phyloP scores from a whole-genome alignment of 1,139 yeast species.

The Arxiozyma slooffiae region DNA sequence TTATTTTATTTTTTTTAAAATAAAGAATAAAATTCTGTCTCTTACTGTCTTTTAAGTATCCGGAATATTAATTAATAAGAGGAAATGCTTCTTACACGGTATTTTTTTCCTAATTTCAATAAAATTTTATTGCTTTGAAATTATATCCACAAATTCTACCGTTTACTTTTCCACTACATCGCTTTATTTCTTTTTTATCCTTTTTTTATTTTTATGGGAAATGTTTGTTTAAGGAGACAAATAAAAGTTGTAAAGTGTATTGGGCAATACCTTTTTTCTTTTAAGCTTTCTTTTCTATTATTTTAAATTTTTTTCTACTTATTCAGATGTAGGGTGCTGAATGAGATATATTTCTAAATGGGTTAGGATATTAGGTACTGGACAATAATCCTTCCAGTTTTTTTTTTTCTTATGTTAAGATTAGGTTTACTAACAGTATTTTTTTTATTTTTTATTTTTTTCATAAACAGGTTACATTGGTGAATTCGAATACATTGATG shows the following conservation, averaged over 20 bases:
- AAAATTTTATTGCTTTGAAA: background rate
- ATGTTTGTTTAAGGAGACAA: background rate
- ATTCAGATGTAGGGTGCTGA: background rate
- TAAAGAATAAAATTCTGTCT: slow-evolving; percentile 70
- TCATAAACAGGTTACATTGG: slow-evolving; percentile 72
- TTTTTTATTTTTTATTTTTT: slow-evolving; percentile 1
- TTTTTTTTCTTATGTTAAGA: background rate
- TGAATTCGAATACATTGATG: slow-evolving; percentile 96
- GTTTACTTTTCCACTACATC: slow-evolving; percentile 73
- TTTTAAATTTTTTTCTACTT: background rate
- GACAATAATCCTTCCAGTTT: background rate
- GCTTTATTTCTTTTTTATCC: background rate
- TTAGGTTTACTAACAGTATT: slow-evolving; percentile 1
- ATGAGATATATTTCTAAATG: no score
- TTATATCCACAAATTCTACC: slow-evolving; percentile 28
- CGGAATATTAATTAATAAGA: slow-evolving; percentile 57
- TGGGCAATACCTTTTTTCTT: background rate
- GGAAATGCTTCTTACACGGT: slow-evolving; percentile 79
- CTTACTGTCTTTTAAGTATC: slow-evolving; percentile 96
- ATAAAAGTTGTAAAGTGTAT: background rate
- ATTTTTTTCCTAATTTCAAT: slow-evolving; percentile 24
- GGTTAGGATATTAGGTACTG: background rate
- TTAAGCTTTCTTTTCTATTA: background rate
- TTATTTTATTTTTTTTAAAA: no score
- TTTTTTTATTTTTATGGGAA: background rate